Evolutionary conservation across 228 moss, liverwort and hornwort genomes (phyloP), one percentile per base, ranked within the genome.

Genomic region (Sphagnum magellanicum): DNA sequence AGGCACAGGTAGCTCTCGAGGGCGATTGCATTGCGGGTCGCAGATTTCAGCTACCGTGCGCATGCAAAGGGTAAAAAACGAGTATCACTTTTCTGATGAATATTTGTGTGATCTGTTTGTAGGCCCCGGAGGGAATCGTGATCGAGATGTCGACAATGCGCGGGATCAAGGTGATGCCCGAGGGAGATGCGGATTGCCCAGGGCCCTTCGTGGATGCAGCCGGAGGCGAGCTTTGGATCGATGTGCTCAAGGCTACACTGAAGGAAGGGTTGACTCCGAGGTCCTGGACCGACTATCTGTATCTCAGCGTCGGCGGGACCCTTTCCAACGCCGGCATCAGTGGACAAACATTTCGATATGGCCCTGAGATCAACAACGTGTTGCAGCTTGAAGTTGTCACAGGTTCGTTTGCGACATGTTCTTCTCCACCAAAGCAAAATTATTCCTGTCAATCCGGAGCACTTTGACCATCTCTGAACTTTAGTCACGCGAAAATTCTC

Each of bases 321-420:
- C 78, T 91, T 61, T 91, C 88, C 3, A 91, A 91, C 60, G 91
- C 88, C 5, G 88, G 91, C 8, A 70, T 91, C 9, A 81, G 91
- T 4, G 88, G 91, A 11, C 91, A 91, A 61, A 69, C 88, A 4
- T 91, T 88, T 50, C 83, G 81, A 10, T 76, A 78, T 46, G 91
- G 91, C 5, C 88, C 88, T 7, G 81, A 91, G 75, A 86, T 91
- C 73, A 91, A 76, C 64, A 91, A 91, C n/a, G 88, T 91, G 57
- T 74, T 88, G 67, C 88, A 88, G 76, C 79, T 91, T 11, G 79
- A 86, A 61, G 82, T 88, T 16, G 88, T 88, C 66, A 89, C 85
- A 67, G 89, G 89, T 79, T 51, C 62, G 53, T 53, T 55, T 55
- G 9, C 16, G 16, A 10, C 12, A 16, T 4, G 61, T 11, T 61